A percentile compares a stretch with the other conserved stretches of the same genome.
These are phyloP conservation scores for Penicillium soppii DNA, from an alignment of 495 filamentous ascomycete species.

Conservation along the genomic window DNA sequence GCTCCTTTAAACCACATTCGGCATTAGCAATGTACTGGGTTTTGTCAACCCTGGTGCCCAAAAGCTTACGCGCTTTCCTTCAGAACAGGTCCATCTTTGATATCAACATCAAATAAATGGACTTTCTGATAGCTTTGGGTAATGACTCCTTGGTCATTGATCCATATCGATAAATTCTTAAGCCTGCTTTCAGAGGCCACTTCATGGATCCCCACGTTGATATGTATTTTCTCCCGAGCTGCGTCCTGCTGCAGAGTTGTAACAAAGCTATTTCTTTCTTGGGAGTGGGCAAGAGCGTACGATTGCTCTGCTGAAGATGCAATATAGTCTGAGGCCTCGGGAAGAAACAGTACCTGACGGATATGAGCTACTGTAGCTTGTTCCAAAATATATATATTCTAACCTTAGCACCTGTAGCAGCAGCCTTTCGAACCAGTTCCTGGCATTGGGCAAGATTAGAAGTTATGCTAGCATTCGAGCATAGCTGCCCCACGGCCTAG, in stretches of 20 bases:
- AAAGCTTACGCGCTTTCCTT: conserved; percentile 56
- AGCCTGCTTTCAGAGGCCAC: conserved; percentile 57
- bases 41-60: not conserved
- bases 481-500: conserved; percentile 86
- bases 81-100: conserved; percentile 59
- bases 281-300: conserved; percentile 61
- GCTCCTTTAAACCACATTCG: conserved; percentile 32
- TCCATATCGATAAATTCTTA: conserved; percentile 69
- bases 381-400: not conserved
- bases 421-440: conserved; percentile 68
- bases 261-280: conserved; percentile 62
- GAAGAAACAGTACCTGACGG: conserved; percentile 78
- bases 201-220: conserved; percentile 90
- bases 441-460: conserved; percentile 78
- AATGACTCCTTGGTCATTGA: conserved; percentile 62
- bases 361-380: not conserved
- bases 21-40: not conserved
- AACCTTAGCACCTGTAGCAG: conserved; percentile 74
- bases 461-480: conserved; percentile 74
- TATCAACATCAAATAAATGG: conserved; percentile 74
- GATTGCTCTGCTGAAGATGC: conserved; percentile 63
- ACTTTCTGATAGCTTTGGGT: conserved; percentile 71
- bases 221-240: conserved; percentile 55
- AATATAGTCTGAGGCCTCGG: conserved; percentile 91
- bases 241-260: conserved; percentile 69